phyloP scores from a whole-genome alignment of 345 rosid genomes.

The Corymbia maculata region DNA sequence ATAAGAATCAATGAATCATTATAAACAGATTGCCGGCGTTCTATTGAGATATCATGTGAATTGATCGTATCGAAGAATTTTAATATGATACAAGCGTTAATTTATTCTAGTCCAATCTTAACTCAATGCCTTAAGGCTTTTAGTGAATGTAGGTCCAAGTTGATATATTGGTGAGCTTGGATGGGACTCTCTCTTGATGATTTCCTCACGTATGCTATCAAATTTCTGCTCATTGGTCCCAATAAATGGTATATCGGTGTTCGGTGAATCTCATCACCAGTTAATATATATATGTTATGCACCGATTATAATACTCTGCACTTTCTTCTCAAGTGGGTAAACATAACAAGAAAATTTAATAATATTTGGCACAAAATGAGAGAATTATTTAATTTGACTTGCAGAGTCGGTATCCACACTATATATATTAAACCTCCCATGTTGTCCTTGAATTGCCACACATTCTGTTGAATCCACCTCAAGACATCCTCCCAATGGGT shows the following conservation, averaged over 20 bases:
- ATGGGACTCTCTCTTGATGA: background rate
- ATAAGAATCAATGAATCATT: accelerated
- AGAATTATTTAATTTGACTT: background rate
- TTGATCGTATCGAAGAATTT: background rate
- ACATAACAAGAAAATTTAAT: background rate
- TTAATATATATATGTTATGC: background rate
- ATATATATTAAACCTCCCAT: background rate
- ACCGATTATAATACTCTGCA: background rate
- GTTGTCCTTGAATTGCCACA: background rate
- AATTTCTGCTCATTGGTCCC: background rate
- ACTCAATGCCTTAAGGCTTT: background rate
- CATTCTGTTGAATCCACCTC: background rate
- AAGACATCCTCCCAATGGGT: background rate
- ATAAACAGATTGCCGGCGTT: accelerated
- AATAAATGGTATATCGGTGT: background rate
- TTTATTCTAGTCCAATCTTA: accelerated
- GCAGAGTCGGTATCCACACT: background rate
- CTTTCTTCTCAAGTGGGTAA: background rate
- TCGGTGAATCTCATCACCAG: background rate
- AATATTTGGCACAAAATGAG: background rate
- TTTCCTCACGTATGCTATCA: background rate
- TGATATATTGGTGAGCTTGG: background rate
- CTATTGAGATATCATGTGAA: background rate
- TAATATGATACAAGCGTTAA: background rate
- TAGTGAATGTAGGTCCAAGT: background rate